A percentile compares a stretch with the other conserved stretches of the same genome.
These are phyloP conservation scores for Strobilomyces echinocephalus DNA, from an alignment of 768 basidiomycete genomes.

Conservation along the genomic window DNA sequence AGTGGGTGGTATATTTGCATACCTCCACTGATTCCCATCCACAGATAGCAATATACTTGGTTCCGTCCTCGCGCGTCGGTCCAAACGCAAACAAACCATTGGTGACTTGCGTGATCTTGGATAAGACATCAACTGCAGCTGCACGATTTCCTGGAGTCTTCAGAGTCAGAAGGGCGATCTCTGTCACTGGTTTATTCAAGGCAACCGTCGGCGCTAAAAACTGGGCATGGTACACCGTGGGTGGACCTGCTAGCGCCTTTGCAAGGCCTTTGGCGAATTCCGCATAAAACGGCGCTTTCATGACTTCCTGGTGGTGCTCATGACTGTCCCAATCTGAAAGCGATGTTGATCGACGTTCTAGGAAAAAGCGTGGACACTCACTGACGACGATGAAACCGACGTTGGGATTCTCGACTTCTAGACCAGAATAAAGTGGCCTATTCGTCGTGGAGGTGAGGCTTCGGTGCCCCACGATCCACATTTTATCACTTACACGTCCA, in stretches of 20 bases:
- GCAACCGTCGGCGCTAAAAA: background rate
- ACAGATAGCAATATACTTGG: background rate
- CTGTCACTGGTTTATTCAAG: constrained; percentile 12
- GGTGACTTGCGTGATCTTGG: background rate
- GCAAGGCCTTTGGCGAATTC: background rate
- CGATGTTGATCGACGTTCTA: background rate
- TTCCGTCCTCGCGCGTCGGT: constrained; percentile 4
- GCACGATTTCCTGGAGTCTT: constrained; percentile 7
- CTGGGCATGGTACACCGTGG: constrained; percentile 6
- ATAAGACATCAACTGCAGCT: background rate
- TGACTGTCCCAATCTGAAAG: constrained; percentile 11
- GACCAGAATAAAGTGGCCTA: constrained; percentile 1
- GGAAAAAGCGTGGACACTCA: background rate
- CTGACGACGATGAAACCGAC: constrained; percentile 6
- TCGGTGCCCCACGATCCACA: background rate
- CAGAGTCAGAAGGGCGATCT: constrained; percentile 8
- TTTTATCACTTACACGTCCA: background rate
- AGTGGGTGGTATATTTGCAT: too few relatives aligned
- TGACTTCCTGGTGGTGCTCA: background rate
- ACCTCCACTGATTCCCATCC: constrained; percentile 7
- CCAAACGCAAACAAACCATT: constrained; percentile 4
- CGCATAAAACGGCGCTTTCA: background rate
- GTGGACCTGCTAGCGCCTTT: background rate
- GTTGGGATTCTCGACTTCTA: constrained; percentile 2
- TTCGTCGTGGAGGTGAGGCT: background rate